These are phyloP conservation scores for Cystobasidium slooffiae DNA, from an alignment of 1,284 basidiomycete genomes.

Conservation along the genomic window DNA sequence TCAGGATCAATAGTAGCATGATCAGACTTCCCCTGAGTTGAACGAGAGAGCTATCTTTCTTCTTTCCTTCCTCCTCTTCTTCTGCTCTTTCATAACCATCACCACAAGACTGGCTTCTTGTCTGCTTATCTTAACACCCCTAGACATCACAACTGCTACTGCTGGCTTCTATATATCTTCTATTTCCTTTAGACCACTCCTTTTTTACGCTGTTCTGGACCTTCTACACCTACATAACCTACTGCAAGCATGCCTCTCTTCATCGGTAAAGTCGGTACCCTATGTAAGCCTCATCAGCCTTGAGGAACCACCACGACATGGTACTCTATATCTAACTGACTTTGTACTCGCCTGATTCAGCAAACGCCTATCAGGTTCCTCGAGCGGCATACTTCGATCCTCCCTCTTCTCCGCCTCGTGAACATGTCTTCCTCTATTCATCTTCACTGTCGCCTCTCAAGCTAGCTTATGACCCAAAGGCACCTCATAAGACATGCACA, in stretches of 20 bases:
- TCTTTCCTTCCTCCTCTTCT: too few species aligned
- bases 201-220: too few species aligned
- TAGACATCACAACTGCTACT: too few species aligned
- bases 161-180: too few species aligned
- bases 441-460: neutral
- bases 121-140: too few species aligned
- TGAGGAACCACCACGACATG: neutral
- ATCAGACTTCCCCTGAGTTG: too few species aligned
- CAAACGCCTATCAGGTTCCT: neutral
- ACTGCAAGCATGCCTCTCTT: constrained; percentile 4
- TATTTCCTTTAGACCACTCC: too few species aligned
- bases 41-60: too few species aligned
- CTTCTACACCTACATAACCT: neutral
- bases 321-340: neutral
- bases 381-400: constrained; percentile 6
- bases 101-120: too few species aligned
- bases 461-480: neutral
- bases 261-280: neutral
- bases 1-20: too few species aligned
- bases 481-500: constrained; percentile 9
- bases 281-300: neutral
- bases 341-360: neutral
- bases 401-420: neutral
- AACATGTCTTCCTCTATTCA: neutral
- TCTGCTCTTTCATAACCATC: too few species aligned